Conservation (phyloP, 257 asterid genomes). For the Solanum chiquidenum region DNA sequence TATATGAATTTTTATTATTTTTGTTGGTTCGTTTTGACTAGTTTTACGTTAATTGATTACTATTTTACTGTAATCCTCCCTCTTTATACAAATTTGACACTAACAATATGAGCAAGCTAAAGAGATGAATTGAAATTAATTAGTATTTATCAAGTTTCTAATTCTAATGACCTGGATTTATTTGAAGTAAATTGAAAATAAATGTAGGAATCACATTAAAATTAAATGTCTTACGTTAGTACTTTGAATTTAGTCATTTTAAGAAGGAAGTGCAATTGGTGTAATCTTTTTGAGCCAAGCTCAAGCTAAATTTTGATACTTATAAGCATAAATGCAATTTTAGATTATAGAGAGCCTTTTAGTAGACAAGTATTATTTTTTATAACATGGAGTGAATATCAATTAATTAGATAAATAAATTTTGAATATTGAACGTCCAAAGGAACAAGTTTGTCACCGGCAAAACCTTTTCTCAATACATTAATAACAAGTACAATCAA, state of each 20-base stretch:
- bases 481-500: no score
- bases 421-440: not conserved
- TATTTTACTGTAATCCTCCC: not conserved
- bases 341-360: not conserved
- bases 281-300: not conserved
- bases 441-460: not conserved
- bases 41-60: not conserved
- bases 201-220: not conserved
- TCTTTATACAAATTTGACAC: not conserved
- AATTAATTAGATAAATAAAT: not conserved
- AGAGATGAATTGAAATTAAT: not conserved
- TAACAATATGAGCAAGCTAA: rapidly evolving
- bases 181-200: not conserved
- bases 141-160: not conserved
- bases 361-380: not conserved
- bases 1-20: not conserved
- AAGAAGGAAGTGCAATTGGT: not conserved
- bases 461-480: no score
- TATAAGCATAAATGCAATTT: not conserved
- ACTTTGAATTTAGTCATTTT: not conserved
- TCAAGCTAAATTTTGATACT: not conserved
- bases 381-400: not conserved
- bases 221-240: not conserved
- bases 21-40: not conserved
- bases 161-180: not conserved